These are phyloP conservation scores for Monilinia polystroma DNA, from an alignment of 2,329 filamentous ascomycete genomes.

Conservation along the genomic window DNA sequence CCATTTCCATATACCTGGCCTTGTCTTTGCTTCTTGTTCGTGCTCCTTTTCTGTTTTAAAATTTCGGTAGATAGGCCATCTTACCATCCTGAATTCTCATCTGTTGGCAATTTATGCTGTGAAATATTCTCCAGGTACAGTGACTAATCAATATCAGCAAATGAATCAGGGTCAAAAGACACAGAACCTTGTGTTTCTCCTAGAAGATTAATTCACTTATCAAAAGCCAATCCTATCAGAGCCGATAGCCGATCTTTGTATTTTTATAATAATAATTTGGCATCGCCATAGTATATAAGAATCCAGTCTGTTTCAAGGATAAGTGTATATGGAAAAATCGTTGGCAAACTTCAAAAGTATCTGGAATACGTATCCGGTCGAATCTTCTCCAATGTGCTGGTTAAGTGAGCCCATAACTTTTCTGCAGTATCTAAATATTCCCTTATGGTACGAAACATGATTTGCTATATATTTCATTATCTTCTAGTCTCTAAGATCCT, in stretches of 20 bases:
- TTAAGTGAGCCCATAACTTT: too few relatives aligned
- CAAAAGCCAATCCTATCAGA: neutral
- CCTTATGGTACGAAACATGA: too few relatives aligned
- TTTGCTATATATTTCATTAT: too few relatives aligned
- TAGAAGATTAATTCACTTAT: neutral
- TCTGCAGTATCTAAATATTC: too few relatives aligned
- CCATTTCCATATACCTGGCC: rapidly evolving
- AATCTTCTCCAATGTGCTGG: too few relatives aligned
- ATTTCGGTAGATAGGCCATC: neutral
- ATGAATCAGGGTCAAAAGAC: neutral
- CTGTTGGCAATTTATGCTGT: neutral
- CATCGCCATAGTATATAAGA: too few relatives aligned
- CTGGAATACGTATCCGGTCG: too few relatives aligned
- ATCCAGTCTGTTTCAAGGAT: too few relatives aligned
- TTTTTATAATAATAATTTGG: neutral
- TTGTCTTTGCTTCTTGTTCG: neutral
- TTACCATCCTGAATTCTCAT: neutral
- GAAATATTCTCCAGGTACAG: neutral
- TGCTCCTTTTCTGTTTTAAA: rapidly evolving
- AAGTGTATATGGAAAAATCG: too few relatives aligned
- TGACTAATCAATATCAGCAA: neutral
- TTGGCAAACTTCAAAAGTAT: too few relatives aligned
- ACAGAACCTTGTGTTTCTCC: neutral
- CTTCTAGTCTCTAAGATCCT: too few relatives aligned
- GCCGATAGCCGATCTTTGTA: neutral